Evolutionary conservation across 2,329 filamentous ascomycete species (phyloP).

Genomic region (Aspergillus sp.): DNA sequence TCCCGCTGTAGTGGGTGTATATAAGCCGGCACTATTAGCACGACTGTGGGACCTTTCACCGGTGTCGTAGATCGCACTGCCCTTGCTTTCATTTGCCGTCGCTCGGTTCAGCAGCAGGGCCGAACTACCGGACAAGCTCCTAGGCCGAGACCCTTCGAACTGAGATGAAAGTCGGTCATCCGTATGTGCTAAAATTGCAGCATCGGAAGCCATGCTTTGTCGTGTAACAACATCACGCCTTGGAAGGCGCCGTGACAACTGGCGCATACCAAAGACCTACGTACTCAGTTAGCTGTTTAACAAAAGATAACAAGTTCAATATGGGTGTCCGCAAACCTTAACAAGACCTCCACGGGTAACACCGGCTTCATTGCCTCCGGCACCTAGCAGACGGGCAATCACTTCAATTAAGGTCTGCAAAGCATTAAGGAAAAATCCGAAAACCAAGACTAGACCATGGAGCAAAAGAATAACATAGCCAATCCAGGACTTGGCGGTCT

Average conservation of each 20-base stretch:
- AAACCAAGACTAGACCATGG: slow-evolving; percentile 79
- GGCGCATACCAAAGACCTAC: slow-evolving; percentile 81
- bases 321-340: slow-evolving; percentile 53
- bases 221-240: slow-evolving; percentile 65
- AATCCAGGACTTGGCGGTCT: slow-evolving; percentile 87
- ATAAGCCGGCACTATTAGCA: slow-evolving; percentile 61
- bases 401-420: slow-evolving; percentile 90
- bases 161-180: slow-evolving; percentile 63
- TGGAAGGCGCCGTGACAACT: slow-evolving; percentile 72
- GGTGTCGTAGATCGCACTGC: slow-evolving; percentile 56
- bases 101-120: slow-evolving; percentile 59
- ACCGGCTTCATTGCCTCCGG: slow-evolving; percentile 70
- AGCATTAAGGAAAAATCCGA: slow-evolving; percentile 92
- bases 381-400: slow-evolving; percentile 75
- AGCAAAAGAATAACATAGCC: slow-evolving; percentile 87
- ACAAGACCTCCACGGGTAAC: slow-evolving; percentile 78
- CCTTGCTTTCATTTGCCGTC: slow-evolving; percentile 44
- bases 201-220: slow-evolving; percentile 78
- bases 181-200: slow-evolving; percentile 73
- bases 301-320: not conserved
- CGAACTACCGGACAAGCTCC: slow-evolving; percentile 63
- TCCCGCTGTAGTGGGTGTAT: slow-evolving; percentile 71
- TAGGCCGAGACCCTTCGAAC: slow-evolving; percentile 53
- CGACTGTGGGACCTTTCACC: slow-evolving; percentile 51
- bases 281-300: not conserved